A percentile compares a stretch with the other conserved stretches of the same genome.
These are phyloP conservation scores for Cladophialophora immunda DNA, from an alignment of 2,329 filamentous ascomycete species.

Conservation along the genomic window DNA sequence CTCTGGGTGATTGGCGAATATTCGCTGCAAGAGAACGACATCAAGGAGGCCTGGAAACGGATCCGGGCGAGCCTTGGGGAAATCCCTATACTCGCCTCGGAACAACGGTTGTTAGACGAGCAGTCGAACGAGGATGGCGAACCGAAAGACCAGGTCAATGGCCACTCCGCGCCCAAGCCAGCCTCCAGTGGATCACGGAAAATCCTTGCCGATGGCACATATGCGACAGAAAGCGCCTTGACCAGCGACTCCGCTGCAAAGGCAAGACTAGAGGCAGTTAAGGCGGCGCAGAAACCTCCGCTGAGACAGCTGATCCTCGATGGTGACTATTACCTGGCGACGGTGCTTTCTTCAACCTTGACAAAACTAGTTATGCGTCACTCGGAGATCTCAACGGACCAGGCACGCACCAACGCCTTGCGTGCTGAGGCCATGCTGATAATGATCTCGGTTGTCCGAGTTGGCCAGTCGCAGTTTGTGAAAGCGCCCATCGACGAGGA, in stretches of 20 bases:
- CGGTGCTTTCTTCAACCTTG: conserved; percentile 92
- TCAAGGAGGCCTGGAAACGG: conserved; percentile 94
- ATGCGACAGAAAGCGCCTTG: conserved; percentile 94
- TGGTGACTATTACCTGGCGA: conserved; percentile 94
- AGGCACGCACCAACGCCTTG: conserved; percentile 88
- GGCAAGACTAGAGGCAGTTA: conserved; percentile 93
- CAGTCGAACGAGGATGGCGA: conserved; percentile 75
- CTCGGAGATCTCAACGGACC: conserved; percentile 87
- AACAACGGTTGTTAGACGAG: conserved; percentile 89
- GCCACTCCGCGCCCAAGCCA: conserved; percentile 81
- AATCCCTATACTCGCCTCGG: conserved; percentile 94
- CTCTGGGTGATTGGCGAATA: conserved; percentile 99
- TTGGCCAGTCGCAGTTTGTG: conserved; percentile 98
- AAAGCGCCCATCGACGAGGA: conserved; percentile 98
- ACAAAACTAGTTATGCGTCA: conserved; percentile 99
- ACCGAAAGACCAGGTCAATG: conserved; percentile 75
- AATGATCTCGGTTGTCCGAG: conserved; percentile 98
- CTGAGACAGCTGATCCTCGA: conserved; percentile 94
- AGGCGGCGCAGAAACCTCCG: conserved; percentile 95
- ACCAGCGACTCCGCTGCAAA: conserved; percentile 91
- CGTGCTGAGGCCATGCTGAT: conserved; percentile 98
- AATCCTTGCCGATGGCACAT: conserved; percentile 94
- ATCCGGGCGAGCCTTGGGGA: conserved; percentile 94
- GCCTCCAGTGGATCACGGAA: conserved; percentile 74
- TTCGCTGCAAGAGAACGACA: conserved; percentile 90